These are phyloP conservation scores for Fusarium anguioides DNA, from an alignment of 2,329 filamentous ascomycete species.

Conservation along the genomic window DNA sequence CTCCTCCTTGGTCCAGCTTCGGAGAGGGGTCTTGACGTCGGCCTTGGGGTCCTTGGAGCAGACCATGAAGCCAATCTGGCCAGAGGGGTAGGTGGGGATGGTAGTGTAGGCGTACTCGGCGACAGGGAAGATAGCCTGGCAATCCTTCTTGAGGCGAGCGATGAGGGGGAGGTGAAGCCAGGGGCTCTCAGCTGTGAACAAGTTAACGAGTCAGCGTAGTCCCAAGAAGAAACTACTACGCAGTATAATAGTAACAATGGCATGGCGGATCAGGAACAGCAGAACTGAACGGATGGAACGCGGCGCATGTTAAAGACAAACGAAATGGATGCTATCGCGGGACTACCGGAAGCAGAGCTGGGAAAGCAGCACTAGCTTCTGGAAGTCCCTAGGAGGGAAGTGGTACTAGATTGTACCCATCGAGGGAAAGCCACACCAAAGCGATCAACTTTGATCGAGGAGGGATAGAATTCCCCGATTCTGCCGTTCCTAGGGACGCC, in stretches of 20 bases:
- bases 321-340: slow-evolving; percentile 46
- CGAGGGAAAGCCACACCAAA: slow-evolving; percentile 36
- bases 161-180: slow-evolving; percentile 98
- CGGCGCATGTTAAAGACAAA: slow-evolving; percentile 23
- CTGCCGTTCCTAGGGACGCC: slow-evolving; percentile 52
- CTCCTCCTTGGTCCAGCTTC: slow-evolving; percentile 84
- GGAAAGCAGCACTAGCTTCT: slow-evolving; percentile 56
- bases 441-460: slow-evolving; percentile 36
- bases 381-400: slow-evolving; percentile 50
- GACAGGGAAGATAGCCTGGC: slow-evolving; percentile 95
- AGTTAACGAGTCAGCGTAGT: slow-evolving; percentile 32
- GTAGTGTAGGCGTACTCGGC: slow-evolving; percentile 99
- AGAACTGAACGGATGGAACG: slow-evolving; percentile 21
- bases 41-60: slow-evolving; percentile 92
- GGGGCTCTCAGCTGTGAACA: slow-evolving; percentile 88
- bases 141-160: slow-evolving; percentile 93
- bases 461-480: slow-evolving; percentile 40
- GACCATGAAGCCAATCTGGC: slow-evolving; percentile 99
- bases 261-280: slow-evolving; percentile 36
- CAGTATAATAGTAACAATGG: slow-evolving; percentile 21
- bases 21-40: slow-evolving; percentile 86
- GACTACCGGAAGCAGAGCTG: slow-evolving; percentile 53
- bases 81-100: slow-evolving; percentile 98
- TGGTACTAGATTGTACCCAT: slow-evolving; percentile 41
- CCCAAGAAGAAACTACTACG: slow-evolving; percentile 15